Base-by-base conservation (phyloP, 352 stramenopile species). In the Phytophthora melonis region DNA sequence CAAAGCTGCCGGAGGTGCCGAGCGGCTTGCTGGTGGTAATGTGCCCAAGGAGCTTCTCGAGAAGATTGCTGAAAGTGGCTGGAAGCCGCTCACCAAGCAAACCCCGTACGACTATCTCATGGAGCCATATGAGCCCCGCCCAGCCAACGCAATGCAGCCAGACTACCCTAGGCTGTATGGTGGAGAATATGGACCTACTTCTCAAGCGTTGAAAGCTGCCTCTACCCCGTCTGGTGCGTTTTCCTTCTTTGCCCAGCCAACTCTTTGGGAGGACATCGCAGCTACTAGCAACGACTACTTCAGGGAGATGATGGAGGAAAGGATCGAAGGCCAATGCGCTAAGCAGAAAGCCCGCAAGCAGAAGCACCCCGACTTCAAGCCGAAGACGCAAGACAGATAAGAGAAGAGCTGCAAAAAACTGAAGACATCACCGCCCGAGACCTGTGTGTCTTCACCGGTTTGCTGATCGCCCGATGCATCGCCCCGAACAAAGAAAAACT, bases 401-500 rank as follows among this genome's bases (percentile, higher is more conserved):
- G 13, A 16, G 34, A 9, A 9, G 34, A 41, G 9, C 34, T 41
- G 4, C 9, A 41, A 9, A 41, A 41, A 3, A 13, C 34, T 41
- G 34, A 41, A 41, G 34, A 9, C 34, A 41, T 41, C 10, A 14
- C 34, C 13, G 9, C 9, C 9, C 49, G 32, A 6, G 54, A 70
- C 8, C 10, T 70, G 19, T 70, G 50, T 30, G 27, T 58, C 0
- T 57, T 63, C 5, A 11, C 58, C 3, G 53, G 63, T 4, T n/a
- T 70, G 6, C 6, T 70, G 63, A 50, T 70, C 3, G 39, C 52
- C 9, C 52, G 53, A 7, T 50, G 16, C 2, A 52, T 63, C 3
- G 21, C 10, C 6, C 63, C 63, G 3, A 62, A 70, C 39, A 70
- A 70, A 27, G 54, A 52, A 41, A 63, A 63, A 11, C 25, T 64